These are phyloP conservation scores for Radiomyces spectabilis DNA, from an alignment of 192 early-diverging fungal species.

Conservation along the genomic window DNA sequence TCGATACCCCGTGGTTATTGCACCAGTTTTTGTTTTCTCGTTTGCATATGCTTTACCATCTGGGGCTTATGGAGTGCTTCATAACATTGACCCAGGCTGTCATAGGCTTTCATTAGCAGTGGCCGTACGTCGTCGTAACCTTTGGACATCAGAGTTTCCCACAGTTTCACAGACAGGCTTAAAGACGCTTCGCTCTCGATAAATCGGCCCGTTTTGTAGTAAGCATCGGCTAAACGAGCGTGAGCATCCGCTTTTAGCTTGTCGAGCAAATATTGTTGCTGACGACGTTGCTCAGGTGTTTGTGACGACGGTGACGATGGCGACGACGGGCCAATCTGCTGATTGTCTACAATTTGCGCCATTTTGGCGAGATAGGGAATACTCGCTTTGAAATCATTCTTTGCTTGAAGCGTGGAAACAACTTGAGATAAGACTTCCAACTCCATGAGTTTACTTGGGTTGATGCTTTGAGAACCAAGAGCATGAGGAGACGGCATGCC, in stretches of 20 bases:
- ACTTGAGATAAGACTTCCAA: constrained; percentile 8
- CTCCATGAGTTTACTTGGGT: constrained; percentile 3
- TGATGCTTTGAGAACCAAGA: neutral
- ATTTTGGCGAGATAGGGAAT: constrained; percentile 20
- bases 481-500: neutral
- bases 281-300: neutral
- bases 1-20: too few relatives aligned
- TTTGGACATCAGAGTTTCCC: constrained; percentile 4
- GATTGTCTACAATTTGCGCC: constrained; percentile 16
- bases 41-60: constrained; percentile 9
- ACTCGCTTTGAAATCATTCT: constrained; percentile 4
- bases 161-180: neutral
- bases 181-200: constrained; percentile 8
- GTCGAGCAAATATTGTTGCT: neutral
- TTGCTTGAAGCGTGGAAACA: neutral
- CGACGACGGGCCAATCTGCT: too few relatives aligned
- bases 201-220: neutral
- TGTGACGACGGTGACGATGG: too few relatives aligned
- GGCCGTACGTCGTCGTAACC: neutral
- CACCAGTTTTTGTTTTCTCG: neutral
- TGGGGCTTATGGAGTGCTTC: constrained; percentile 7
- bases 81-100: constrained; percentile 1
- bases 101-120: neutral
- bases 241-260: constrained; percentile 12
- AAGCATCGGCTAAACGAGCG: constrained; percentile 10